Conservation (phyloP, 306 rosid genomes). For the Corylus avellana region DNA sequence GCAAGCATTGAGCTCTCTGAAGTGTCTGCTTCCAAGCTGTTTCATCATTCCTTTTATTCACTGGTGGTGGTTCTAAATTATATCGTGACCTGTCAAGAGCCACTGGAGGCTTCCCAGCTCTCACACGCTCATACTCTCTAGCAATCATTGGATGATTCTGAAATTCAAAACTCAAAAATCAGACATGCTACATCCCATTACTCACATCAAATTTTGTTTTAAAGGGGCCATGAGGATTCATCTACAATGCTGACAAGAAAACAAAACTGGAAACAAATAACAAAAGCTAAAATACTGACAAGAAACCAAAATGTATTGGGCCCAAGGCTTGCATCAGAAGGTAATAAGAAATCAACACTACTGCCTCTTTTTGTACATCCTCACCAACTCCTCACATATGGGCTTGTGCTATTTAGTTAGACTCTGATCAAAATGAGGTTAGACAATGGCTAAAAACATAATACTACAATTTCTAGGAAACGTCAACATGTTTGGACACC, state of each 20-base stretch:
- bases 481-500: not conserved
- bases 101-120: slow-evolving; percentile 86
- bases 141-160: slow-evolving; percentile 89
- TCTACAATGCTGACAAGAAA: not conserved
- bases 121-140: slow-evolving; percentile 89
- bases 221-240: not conserved
- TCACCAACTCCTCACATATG: not conserved
- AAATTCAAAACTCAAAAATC: slow-evolving; percentile 12
- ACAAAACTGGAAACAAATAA: not conserved
- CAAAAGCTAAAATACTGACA: not conserved
- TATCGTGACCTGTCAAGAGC: slow-evolving; percentile 70
- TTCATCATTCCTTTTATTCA: slow-evolving; percentile 71
- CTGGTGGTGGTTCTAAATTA: slow-evolving; percentile 59
- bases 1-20: slow-evolving; percentile 70
- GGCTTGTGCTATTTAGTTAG: not conserved
- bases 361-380: not conserved
- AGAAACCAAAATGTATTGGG: not conserved
- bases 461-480: not conserved
- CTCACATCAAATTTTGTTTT: not conserved
- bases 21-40: slow-evolving; percentile 83
- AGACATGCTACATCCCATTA: not conserved
- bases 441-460: not conserved
- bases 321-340: not conserved
- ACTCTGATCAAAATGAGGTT: not conserved
- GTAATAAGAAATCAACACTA: not conserved